A percentile compares a stretch with the other conserved stretches of the same genome.
phyloP scores from a whole-genome alignment of 2,329 filamentous ascomycete genomes.

The Hypoxylon sp. region DNA sequence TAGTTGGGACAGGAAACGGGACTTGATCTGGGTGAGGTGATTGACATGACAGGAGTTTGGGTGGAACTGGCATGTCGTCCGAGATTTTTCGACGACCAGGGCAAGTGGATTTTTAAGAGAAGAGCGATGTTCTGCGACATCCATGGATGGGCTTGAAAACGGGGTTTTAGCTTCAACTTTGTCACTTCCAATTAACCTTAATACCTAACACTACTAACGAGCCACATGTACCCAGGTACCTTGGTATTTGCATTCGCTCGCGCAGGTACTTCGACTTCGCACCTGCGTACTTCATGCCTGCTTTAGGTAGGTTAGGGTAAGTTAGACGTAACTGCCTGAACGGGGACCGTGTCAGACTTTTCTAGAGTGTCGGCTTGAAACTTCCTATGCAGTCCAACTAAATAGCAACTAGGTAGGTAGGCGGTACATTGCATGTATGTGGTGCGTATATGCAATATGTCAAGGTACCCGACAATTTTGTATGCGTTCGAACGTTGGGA shows the following conservation, averaged over 20 bases:
- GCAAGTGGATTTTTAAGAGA: conserved; percentile 33
- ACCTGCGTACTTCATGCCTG: conserved; percentile 28
- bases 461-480: conserved; percentile 2
- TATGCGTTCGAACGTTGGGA: conserved; percentile 1
- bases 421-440: conserved; percentile 21
- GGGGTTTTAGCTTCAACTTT: conserved; percentile 33
- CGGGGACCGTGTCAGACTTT: conserved; percentile 38
- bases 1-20: conserved; percentile 28
- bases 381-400: conserved; percentile 19
- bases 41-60: conserved; percentile 45
- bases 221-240: conserved; percentile 25
- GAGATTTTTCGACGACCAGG: conserved; percentile 43
- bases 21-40: conserved; percentile 43
- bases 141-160: conserved; percentile 15
- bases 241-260: not conserved
- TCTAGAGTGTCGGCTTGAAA: conserved; percentile 23
- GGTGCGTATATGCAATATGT: conserved; percentile 28
- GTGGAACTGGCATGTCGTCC: conserved; percentile 42
- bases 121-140: conserved; percentile 37
- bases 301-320: conserved; percentile 43
- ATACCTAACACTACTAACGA: conserved; percentile 25
- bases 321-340: conserved; percentile 44
- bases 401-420: conserved; percentile 15
- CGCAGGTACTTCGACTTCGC: conserved; percentile 14
- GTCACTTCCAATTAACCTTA: conserved; percentile 41